phyloP scores from a whole-genome alignment of 345 rosid species.

The Eucalyptus dawsonii region DNA sequence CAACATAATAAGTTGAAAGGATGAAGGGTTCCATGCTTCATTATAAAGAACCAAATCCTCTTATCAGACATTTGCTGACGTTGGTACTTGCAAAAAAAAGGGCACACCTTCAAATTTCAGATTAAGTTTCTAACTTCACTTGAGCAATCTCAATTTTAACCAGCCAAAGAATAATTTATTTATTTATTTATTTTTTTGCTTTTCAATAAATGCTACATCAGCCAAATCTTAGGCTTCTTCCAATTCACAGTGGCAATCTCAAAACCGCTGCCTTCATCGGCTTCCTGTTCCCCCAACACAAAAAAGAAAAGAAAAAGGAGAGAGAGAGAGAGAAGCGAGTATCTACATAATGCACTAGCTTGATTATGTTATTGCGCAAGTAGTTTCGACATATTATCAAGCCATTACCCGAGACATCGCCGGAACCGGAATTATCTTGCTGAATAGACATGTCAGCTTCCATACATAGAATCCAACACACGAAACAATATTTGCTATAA shows the following conservation, averaged over 20 bases:
- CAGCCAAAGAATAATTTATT: neutral
- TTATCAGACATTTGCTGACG: neutral
- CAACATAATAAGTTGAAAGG: neutral
- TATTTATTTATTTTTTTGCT: neutral
- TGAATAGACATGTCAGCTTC: constrained; percentile 41
- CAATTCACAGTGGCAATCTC: neutral
- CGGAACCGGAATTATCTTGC: constrained; percentile 24
- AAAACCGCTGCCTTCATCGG: neutral
- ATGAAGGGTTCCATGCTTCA: neutral
- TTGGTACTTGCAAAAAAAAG: neutral
- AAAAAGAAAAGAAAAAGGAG: rapidly evolving
- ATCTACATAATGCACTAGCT: neutral
- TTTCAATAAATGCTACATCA: neutral
- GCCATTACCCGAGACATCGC: constrained; percentile 26
- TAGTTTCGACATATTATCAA: neutral
- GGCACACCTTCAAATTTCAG: neutral
- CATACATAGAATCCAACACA: neutral
- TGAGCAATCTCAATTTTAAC: neutral
- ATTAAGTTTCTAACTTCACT: neutral
- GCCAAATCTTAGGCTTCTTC: neutral
- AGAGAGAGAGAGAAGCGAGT: neutral
- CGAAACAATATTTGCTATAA: constrained; percentile 4
- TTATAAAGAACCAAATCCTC: neutral
- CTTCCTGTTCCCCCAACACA: neutral
- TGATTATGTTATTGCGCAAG: neutral